Evolutionary conservation across 345 rosid species (phyloP).

Genomic region (Gossypium sturtianum): DNA sequence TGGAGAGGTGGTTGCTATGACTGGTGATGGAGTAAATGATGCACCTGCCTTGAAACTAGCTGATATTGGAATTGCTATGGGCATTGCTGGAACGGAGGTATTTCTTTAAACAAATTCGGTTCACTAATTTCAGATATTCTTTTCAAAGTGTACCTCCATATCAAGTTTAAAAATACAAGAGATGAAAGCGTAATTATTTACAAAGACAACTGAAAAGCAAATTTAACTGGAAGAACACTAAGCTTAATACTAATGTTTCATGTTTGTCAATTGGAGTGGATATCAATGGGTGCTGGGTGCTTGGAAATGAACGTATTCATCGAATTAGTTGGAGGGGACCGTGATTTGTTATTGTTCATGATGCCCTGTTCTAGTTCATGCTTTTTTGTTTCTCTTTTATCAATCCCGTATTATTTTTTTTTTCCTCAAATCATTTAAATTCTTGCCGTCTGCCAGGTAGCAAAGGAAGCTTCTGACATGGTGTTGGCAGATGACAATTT

Average conservation of each 20-base stretch:
- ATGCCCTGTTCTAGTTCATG: not conserved
- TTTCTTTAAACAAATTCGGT: not conserved
- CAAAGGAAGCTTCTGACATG: conserved; percentile 83
- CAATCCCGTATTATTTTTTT: not conserved
- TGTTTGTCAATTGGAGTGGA: not conserved
- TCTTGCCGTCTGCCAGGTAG: conserved; percentile 39
- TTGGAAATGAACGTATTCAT: not conserved
- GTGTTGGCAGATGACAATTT: conserved; percentile 77
- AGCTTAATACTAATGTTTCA: not conserved
- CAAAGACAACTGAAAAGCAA: not conserved
- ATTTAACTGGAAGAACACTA: not conserved
- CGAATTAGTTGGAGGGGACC: not conserved
- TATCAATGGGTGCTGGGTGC: not conserved
- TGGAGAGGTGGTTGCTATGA: conserved; percentile 67
- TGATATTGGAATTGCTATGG: conserved; percentile 68
- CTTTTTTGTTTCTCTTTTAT: not conserved
- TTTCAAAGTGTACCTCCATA: not conserved
- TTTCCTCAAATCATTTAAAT: not conserved
- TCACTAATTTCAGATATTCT: not conserved
- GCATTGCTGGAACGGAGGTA: conserved; percentile 70
- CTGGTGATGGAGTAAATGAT: conserved; percentile 67
- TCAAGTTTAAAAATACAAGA: not conserved
- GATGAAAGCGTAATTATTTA: not conserved
- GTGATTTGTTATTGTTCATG: not conserved
- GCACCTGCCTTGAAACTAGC: conserved; percentile 68